These are phyloP conservation scores for Pythium rishiriense DNA, from an alignment of 352 stramenopile genomes.

Conservation along the genomic window DNA sequence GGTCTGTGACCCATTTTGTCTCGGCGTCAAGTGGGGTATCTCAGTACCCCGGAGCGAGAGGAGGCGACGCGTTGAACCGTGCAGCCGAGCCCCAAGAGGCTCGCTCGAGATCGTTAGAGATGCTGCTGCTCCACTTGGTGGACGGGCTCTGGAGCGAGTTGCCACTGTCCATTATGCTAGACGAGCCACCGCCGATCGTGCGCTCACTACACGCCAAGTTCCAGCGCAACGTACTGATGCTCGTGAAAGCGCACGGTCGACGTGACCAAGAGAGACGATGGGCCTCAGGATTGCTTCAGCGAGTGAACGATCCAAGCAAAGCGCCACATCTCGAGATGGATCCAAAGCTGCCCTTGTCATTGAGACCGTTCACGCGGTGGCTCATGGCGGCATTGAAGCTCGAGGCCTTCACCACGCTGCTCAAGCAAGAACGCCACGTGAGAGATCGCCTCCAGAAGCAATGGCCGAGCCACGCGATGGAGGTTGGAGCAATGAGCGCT, in stretches of 20 bases:
- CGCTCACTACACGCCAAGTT: conserved; percentile 14
- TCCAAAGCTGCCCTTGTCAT: neutral
- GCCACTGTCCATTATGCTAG: conserved; percentile 18
- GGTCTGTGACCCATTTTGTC: neutral
- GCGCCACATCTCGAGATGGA: neutral
- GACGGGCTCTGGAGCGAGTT: conserved; percentile 23
- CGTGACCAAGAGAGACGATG: conserved; percentile 33
- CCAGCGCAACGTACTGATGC: conserved; percentile 26
- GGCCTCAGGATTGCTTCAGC: conserved; percentile 22
- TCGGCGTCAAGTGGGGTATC: neutral
- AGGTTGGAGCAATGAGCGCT: neutral
- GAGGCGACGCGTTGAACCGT: no score
- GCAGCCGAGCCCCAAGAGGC: neutral
- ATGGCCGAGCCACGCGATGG: neutral
- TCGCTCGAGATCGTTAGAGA: neutral
- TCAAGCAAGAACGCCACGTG: conserved; percentile 18
- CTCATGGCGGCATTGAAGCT: conserved; percentile 15
- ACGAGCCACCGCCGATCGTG: conserved; percentile 23
- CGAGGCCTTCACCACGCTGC: conserved; percentile 18
- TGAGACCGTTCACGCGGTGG: conserved; percentile 14
- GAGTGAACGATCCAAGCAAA: neutral
- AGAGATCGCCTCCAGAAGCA: conserved; percentile 15
- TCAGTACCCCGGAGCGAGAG: neutral
- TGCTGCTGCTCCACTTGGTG: conserved; percentile 9
- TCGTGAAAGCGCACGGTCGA: conserved; percentile 32